phyloP scores from a whole-genome alignment of 2,329 filamentous ascomycete genomes.

The Lithohypha guttulata region DNA sequence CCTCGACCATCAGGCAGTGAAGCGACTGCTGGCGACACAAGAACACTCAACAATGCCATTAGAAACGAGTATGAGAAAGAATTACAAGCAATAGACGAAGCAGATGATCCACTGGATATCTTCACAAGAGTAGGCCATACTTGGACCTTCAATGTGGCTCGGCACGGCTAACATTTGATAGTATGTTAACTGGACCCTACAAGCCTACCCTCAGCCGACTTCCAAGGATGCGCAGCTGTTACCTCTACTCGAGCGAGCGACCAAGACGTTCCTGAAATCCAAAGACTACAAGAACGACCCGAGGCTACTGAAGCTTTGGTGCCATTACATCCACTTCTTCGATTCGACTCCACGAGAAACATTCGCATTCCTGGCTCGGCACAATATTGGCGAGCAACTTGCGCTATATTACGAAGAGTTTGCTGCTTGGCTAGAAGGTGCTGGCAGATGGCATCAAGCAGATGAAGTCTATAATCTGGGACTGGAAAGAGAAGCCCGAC shows the following conservation, averaged over 20 bases:
- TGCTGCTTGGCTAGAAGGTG: constrained; percentile 79
- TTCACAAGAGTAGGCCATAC: too few species aligned
- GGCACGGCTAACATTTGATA: too few species aligned
- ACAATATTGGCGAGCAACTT: constrained; percentile 73
- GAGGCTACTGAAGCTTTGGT: constrained; percentile 84
- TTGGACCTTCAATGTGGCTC: too few species aligned
- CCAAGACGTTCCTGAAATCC: constrained; percentile 76
- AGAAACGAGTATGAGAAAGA: constrained; percentile 81
- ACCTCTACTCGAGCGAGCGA: constrained; percentile 80
- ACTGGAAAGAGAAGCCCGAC: constrained; percentile 77
- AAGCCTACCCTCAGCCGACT: constrained; percentile 89
- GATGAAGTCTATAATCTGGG: constrained; percentile 89
- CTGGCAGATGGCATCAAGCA: constrained; percentile 75
- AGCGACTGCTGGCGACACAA: constrained; percentile 54
- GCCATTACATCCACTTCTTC: constrained; percentile 88
- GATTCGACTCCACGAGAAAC: constrained; percentile 87
- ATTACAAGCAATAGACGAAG: constrained; percentile 65
- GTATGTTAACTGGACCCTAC: constrained; percentile 93
- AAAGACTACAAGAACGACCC: constrained; percentile 90
- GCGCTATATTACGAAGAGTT: constrained; percentile 97
- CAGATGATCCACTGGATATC: constrained; percentile 87
- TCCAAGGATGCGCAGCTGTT: constrained; percentile 88
- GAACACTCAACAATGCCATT: constrained; percentile 66
- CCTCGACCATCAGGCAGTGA: constrained; percentile 45
- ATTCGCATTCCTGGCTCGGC: constrained; percentile 80